phyloP scores from a whole-genome alignment of 805 yeast genomes.

The Kuraishia floccosa region DNA sequence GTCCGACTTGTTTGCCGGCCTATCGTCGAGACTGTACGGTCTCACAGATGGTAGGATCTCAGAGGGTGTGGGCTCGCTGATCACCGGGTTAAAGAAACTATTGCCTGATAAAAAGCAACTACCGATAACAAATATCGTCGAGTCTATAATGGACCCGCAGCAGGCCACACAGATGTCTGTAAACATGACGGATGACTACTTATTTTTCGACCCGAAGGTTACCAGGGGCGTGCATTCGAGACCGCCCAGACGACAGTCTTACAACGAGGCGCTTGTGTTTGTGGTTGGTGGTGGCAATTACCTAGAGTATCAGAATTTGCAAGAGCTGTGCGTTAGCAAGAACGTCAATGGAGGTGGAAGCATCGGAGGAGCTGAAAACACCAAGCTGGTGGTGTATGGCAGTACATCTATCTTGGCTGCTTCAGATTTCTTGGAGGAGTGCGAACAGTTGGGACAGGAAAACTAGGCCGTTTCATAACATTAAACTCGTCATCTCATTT shows the following conservation, averaged over 20 bases:
- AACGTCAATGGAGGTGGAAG: too few relatives aligned
- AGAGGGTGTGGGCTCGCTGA: constrained; percentile 83
- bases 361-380: constrained; percentile 8
- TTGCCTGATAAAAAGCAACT: constrained; percentile 81
- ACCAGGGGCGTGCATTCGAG: constrained; percentile 84
- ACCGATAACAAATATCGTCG: constrained; percentile 85
- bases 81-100: constrained; percentile 77
- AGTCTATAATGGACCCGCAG: constrained; percentile 80
- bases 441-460: constrained; percentile 45
- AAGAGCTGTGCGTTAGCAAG: constrained; percentile 86
- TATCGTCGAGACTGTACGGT: constrained; percentile 70
- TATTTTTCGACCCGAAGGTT: constrained; percentile 79
- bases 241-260: constrained; percentile 77
- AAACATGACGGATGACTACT: constrained; percentile 75
- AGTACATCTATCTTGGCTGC: constrained; percentile 73
- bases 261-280: constrained; percentile 77
- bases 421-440: constrained; percentile 54
- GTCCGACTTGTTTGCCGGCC: constrained; percentile 56
- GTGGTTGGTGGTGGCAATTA: constrained; percentile 97
- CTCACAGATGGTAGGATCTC: constrained; percentile 72
- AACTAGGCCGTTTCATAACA: too few relatives aligned
- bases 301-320: constrained; percentile 85
- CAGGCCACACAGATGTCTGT: constrained; percentile 51
- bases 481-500: too few relatives aligned
- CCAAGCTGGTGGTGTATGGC: constrained; percentile 69